Base-by-base conservation (phyloP, 768 basidiomycete genomes). In the Boletus sp. region DNA sequence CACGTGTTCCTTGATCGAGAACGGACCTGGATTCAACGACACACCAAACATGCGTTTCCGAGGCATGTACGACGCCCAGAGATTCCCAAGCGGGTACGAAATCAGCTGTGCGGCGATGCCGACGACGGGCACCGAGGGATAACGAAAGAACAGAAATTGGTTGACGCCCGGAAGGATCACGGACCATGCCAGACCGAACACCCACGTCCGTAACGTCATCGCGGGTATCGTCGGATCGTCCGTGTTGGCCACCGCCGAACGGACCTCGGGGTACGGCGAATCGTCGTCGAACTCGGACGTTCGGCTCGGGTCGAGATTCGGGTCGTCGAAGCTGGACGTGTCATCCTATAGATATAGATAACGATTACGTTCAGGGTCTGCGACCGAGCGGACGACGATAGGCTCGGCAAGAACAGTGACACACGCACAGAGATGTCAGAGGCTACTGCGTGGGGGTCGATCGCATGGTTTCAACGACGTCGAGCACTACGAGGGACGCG, bases 91-190 rank as follows among this genome's bases (percentile, higher is more conserved):
- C 2, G 90, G 90, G 69, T 83, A 88, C 1, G 87, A 83, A 20
- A 90, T 67, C 40, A 92, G 71, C 67, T 89, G 88, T 1, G 87
- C 89, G 6, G 89, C 85, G 42, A 89, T 76, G 69, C 77, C 76
- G n/a, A 77, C 78, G 58, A 91, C 78, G 24, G 76, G 74, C 12
- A 90, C 83, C 33, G 80, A 79, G 4, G 90, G 89, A 65, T 83
- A 87, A 15, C 87, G 85, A 73, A 90, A 89, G 78, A 82, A 86
- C 73, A 89, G 86, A 74, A 89, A 87, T 58, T 88, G 89, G 65
- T 91, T 89, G 50, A 86, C 70, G 28, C 83, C 85, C 5, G 85
- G 77, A 52, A 85, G 77, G 65, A 90, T 60, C 36, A 90, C 80
- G 5, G 89, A 80, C 80, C 83, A 90, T 35, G 81, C 59, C 15